Percentiles rank a stretch among this genome's conserved stretches.
These are phyloP conservation scores for Coccinonectria pachysandricola DNA, from an alignment of 2,329 filamentous ascomycete species.

Conservation along the genomic window DNA sequence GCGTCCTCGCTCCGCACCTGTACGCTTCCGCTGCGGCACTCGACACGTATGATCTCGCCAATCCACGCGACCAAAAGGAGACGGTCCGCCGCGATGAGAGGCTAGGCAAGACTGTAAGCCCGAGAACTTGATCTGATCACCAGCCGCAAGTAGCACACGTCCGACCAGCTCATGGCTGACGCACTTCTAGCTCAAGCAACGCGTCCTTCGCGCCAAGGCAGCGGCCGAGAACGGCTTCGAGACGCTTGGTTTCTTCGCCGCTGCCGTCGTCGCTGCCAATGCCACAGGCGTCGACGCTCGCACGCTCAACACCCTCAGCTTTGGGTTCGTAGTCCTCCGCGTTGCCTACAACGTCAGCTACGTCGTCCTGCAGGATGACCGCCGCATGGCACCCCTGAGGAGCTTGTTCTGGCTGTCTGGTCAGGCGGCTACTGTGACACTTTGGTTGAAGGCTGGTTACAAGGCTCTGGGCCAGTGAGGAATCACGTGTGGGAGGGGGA, in stretches of 20 bases:
- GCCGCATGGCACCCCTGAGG: conserved; percentile 26
- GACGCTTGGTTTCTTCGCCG: conserved; percentile 32
- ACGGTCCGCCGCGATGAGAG: conserved; percentile 22
- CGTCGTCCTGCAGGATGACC: conserved; percentile 32
- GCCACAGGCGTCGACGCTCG: conserved; percentile 26
- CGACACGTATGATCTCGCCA: conserved; percentile 26
- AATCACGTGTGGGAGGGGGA: too few species aligned
- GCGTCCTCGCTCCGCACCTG: conserved; percentile 25
- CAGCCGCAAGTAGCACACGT: not conserved
- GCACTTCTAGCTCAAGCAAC: conserved; percentile 41
- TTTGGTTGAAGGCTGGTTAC: conserved; percentile 33
- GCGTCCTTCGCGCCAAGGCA: conserved; percentile 42
- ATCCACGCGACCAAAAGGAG: conserved; percentile 27
- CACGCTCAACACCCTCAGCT: conserved; percentile 30
- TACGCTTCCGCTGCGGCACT: conserved; percentile 22
- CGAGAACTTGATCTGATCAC: too few species aligned
- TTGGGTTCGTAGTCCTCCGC: conserved; percentile 30
- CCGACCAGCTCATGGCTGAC: too few species aligned
- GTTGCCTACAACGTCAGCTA: conserved; percentile 33
- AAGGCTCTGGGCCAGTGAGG: conserved; percentile 8
- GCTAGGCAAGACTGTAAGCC: conserved; percentile 20
- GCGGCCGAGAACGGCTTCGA: conserved; percentile 35
- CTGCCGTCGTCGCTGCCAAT: conserved; percentile 35
- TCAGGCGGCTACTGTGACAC: conserved; percentile 20
- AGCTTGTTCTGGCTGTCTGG: conserved; percentile 28